These are phyloP conservation scores for Bombardia bombarda DNA, from an alignment of 495 filamentous ascomycete species.

Conservation along the genomic window DNA sequence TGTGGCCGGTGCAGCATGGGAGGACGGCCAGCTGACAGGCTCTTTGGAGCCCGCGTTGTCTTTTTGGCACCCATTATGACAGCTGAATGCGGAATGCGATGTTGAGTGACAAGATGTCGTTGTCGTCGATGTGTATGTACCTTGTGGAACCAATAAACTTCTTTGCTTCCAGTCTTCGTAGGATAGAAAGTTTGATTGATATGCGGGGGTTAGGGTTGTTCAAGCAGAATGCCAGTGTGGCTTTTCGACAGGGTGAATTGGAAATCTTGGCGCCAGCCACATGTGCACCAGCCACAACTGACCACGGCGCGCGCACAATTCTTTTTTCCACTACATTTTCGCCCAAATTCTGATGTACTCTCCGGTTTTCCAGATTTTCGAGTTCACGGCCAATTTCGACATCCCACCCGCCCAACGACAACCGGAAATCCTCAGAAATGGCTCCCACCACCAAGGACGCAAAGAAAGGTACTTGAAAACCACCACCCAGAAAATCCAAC, in stretches of 20 bases:
- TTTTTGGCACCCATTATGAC: slow-evolving; percentile 24
- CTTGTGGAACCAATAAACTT: too few species aligned
- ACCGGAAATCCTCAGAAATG: slow-evolving; percentile 56
- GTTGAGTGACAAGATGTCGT: neutral
- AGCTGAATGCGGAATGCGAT: neutral
- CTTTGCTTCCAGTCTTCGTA: too few species aligned
- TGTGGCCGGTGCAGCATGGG: slow-evolving; percentile 37
- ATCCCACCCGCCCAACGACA: slow-evolving; percentile 28
- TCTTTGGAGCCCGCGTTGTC: slow-evolving; percentile 30
- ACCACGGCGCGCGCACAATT: slow-evolving; percentile 15
- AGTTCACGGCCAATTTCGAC: slow-evolving; percentile 20
- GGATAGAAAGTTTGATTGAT: too few species aligned
- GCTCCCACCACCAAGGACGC: slow-evolving; percentile 51
- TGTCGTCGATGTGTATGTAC: neutral
- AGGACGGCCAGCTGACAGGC: slow-evolving; percentile 64
- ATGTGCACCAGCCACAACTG: slow-evolving; percentile 1
- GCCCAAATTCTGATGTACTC: too few species aligned
- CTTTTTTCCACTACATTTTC: too few species aligned
- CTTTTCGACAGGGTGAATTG: neutral
- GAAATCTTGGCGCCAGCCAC: slow-evolving; percentile 1
- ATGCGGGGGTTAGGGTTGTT: too few species aligned
- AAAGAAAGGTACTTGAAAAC: slow-evolving; percentile 58
- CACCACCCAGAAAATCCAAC: slow-evolving; percentile 1
- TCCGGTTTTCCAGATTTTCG: slow-evolving; percentile 3
- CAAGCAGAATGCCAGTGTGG: too few species aligned